Evolutionary conservation across 768 basidiomycete species (phyloP).

Genomic region (Lentinula guzmanii): DNA sequence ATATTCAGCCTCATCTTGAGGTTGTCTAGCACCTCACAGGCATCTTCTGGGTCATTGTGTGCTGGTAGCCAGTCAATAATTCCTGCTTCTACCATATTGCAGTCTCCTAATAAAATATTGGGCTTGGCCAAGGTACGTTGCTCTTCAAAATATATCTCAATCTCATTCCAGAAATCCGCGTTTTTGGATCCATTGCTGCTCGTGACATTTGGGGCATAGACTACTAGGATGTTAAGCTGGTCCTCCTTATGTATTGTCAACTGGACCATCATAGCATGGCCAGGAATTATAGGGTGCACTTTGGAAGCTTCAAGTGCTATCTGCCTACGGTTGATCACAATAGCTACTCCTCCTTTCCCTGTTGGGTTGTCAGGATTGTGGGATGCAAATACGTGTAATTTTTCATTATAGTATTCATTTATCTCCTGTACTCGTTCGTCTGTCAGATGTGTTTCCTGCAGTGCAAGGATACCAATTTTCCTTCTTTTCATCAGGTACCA

Average conservation of each 20-base stretch:
- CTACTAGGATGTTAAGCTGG: too few relatives aligned
- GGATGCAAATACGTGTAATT: conserved; percentile 16
- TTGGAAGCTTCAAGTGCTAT: too few relatives aligned
- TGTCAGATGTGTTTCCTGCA: conserved; percentile 28
- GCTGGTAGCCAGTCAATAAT: neutral
- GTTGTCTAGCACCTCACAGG: conserved; percentile 23
- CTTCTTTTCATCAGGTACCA: conserved; percentile 15
- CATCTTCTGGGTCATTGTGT: conserved; percentile 22
- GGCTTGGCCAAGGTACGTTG: too few relatives aligned
- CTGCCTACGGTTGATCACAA: too few relatives aligned
- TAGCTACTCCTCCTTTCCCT: conserved; percentile 23
- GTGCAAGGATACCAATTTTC: conserved; percentile 19
- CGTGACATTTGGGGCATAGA: too few relatives aligned
- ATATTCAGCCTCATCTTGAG: conserved; percentile 8
- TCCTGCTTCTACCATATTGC: neutral
- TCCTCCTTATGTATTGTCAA: too few relatives aligned
- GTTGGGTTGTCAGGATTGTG: conserved; percentile 11
- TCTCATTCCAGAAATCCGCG: too few relatives aligned
- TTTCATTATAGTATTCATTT: neutral
- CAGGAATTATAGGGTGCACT: too few relatives aligned
- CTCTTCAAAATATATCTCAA: too few relatives aligned
- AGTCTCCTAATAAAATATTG: neutral
- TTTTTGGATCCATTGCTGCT: too few relatives aligned
- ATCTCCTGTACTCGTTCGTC: conserved; percentile 6
- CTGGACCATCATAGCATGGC: too few relatives aligned